A percentile compares a stretch with the other conserved stretches of the same genome.
Evolutionary conservation across 129 eudicot genomes (phyloP).

Genomic region (Chrysanthemum lavandulifolium): DNA sequence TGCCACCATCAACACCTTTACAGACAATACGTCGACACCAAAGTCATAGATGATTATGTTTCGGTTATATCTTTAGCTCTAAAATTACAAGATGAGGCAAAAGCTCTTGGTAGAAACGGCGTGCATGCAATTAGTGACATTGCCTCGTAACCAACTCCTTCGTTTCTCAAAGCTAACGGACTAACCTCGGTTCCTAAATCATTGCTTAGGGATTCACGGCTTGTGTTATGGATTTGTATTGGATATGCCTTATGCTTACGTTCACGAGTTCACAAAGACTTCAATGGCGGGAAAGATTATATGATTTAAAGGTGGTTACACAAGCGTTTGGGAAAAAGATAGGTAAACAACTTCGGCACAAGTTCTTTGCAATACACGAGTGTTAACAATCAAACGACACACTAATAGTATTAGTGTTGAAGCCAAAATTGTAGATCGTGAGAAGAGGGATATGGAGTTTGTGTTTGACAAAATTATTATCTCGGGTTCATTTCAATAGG

Average conservation of each 20-base stretch:
- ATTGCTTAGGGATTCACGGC: conserved; percentile 50
- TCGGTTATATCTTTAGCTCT: conserved; percentile 42
- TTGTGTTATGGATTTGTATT: conserved; percentile 49
- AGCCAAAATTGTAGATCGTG: conserved; percentile 8
- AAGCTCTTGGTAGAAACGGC: conserved; percentile 31
- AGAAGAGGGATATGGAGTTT: conserved; percentile 30
- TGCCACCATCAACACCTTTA: conserved; percentile 31
- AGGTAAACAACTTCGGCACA: conserved; percentile 28
- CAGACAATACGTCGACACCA: too few relatives aligned
- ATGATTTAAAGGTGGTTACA: conserved; percentile 43
- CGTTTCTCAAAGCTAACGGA: conserved; percentile 40
- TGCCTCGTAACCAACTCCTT: conserved; percentile 43
- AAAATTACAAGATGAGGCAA: conserved; percentile 44
- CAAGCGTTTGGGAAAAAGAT: conserved; percentile 43
- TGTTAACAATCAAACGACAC: conserved; percentile 33
- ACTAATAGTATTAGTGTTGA: conserved; percentile 1
- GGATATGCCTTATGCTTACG: conserved; percentile 54
- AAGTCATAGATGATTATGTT: too few relatives aligned
- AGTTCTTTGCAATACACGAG: conserved; percentile 27
- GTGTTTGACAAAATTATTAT: conserved; percentile 45
- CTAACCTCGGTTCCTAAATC: conserved; percentile 44
- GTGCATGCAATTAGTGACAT: conserved; percentile 48
- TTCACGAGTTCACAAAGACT: conserved; percentile 48
- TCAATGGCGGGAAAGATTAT: conserved; percentile 53
- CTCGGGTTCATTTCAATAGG: conserved; percentile 37